Evolutionary conservation across 306 rosid genomes (phyloP).

Genomic region (Pueraria montana): DNA sequence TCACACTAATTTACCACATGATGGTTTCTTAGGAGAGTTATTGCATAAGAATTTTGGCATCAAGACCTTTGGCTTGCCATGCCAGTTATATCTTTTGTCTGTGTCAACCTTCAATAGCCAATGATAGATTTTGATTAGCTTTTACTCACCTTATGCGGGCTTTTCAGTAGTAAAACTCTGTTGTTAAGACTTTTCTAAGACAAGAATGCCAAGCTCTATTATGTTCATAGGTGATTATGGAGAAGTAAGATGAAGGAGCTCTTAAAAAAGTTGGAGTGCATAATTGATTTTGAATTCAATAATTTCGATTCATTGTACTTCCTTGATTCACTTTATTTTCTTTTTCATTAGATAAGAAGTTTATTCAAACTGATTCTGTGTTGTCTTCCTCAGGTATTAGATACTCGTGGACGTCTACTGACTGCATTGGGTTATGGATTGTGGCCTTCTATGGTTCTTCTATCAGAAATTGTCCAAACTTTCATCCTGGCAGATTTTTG

Average conservation of each 20-base stretch:
- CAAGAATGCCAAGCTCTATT: background rate
- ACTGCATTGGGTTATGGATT: constrained; percentile 83
- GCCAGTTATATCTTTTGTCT: background rate
- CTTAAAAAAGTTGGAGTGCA: background rate
- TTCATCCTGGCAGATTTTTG: constrained; percentile 87
- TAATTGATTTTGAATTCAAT: background rate
- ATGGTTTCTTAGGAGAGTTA: constrained; percentile 14
- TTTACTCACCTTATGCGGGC: background rate
- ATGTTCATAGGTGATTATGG: background rate
- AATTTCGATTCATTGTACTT: background rate
- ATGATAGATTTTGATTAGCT: background rate
- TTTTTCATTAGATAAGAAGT: background rate
- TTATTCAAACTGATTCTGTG: background rate
- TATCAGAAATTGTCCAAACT: constrained; percentile 81
- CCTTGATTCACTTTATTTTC: background rate
- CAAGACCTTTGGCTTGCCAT: constrained; percentile 3
- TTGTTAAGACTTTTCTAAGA: no score
- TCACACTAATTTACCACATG: constrained; percentile 25
- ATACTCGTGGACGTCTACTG: constrained; percentile 69
- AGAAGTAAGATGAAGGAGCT: background rate
- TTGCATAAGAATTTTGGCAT: constrained; percentile 6
- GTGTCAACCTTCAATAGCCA: constrained; percentile 5
- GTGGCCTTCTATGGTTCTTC: constrained; percentile 80
- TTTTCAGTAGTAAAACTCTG: background rate
- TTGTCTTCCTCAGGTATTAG: constrained; percentile 62